These are phyloP conservation scores for Euphrasia confusa DNA, from an alignment of 257 asterid genomes.

Conservation along the genomic window DNA sequence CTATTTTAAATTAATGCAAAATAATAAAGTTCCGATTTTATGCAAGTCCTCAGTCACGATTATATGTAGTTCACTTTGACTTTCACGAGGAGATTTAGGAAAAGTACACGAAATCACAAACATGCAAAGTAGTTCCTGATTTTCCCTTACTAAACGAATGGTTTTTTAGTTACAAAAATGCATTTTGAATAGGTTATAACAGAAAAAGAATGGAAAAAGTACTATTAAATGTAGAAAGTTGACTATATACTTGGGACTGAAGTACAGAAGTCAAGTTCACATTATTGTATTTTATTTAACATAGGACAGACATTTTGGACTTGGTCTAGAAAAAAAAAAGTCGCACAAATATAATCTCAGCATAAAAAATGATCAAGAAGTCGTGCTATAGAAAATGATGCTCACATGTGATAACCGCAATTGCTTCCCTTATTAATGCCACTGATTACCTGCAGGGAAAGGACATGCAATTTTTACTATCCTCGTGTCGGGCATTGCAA, in stretches of 20 bases:
- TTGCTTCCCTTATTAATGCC: constrained; percentile 91
- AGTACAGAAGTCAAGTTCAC: constrained; percentile 1
- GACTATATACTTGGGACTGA: no score
- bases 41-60: background rate
- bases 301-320: constrained; percentile 14
- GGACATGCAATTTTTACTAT: background rate
- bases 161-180: no score
- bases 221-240: background rate
- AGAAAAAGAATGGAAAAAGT: background rate
- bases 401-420: constrained; percentile 77
- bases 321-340: background rate
- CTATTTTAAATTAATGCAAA: constrained; percentile 4
- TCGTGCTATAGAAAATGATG: constrained; percentile 18
- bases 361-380: constrained; percentile 19
- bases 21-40: background rate
- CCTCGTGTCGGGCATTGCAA: constrained; percentile 19
- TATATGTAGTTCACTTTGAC: background rate
- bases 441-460: constrained; percentile 65
- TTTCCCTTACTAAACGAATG: no score
- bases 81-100: background rate
- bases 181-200: background rate
- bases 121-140: background rate
- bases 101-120: background rate
- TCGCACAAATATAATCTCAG: background rate
- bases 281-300: constrained; percentile 8